Evolutionary conservation across 331 rosid genomes (phyloP).

Genomic region (Spiraea crenata): DNA sequence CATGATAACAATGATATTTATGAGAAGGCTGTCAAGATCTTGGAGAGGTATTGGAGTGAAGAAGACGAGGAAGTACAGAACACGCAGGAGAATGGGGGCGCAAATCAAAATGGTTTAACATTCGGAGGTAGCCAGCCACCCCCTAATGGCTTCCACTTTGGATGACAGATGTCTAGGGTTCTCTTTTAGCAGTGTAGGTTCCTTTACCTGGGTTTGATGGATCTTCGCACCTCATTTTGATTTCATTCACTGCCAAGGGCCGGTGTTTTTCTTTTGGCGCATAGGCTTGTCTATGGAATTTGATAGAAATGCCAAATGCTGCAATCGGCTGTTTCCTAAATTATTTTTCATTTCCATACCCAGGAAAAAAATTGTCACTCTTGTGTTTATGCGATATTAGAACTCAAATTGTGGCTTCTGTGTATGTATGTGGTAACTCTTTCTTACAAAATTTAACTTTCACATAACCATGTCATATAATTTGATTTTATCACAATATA

Average conservation of each 20-base stretch:
- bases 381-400: not conserved
- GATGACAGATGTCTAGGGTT: conserved; percentile 23
- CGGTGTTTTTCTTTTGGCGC: conserved; percentile 49
- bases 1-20: conserved; percentile 69
- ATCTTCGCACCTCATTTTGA: conserved; percentile 17
- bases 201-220: conserved; percentile 10
- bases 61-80: conserved; percentile 54
- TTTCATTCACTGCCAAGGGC: conserved; percentile 26
- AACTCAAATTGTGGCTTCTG: not conserved
- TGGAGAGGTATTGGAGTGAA: conserved; percentile 72
- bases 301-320: conserved; percentile 9
- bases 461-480: too few species aligned
- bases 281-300: conserved; percentile 34
- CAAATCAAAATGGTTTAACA: conserved; percentile 37
- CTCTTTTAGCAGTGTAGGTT: conserved; percentile 25
- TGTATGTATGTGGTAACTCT: too few species aligned
- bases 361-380: conserved; percentile 5
- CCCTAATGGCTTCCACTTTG: conserved; percentile 58
- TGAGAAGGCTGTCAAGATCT: conserved; percentile 66
- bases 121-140: conserved; percentile 61
- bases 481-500: too few species aligned
- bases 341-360: conserved; percentile 5
- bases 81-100: conserved; percentile 43
- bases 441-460: too few species aligned
- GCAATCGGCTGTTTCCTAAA: conserved; percentile 4